A percentile compares a stretch with the other conserved stretches of the same genome.
Evolutionary conservation across 2,329 filamentous ascomycete genomes (phyloP).

Genomic region (Didymella glomerata): DNA sequence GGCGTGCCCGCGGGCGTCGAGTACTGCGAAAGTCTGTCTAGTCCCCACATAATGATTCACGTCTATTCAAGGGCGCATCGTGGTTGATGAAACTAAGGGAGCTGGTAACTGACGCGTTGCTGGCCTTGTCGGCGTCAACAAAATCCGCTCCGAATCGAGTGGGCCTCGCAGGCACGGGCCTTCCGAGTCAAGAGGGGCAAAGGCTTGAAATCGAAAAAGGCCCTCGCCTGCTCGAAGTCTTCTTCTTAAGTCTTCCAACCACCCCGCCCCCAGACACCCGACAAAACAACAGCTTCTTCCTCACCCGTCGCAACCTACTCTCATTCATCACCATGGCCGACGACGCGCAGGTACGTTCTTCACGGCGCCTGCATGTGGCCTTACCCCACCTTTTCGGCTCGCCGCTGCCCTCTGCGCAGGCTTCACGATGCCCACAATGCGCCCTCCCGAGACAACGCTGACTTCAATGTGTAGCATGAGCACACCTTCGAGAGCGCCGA

Average conservation of each 20-base stretch:
- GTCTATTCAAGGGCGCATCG: constrained; percentile 8
- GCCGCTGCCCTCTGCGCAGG: constrained; percentile 42
- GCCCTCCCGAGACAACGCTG: constrained; percentile 12
- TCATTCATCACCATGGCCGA: constrained; percentile 68
- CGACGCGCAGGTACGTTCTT: constrained; percentile 68
- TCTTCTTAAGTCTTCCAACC: constrained; percentile 38
- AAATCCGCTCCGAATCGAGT: background rate
- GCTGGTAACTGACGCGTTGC: background rate
- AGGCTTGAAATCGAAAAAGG: constrained; percentile 37
- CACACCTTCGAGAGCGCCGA: constrained; percentile 90
- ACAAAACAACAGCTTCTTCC: constrained; percentile 42
- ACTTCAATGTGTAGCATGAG: constrained; percentile 57
- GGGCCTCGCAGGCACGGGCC: background rate
- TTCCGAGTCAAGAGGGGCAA: constrained; percentile 1
- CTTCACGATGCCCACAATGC: constrained; percentile 26
- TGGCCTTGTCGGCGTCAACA: constrained; percentile 1
- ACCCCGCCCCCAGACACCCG: constrained; percentile 40
- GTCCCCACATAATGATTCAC: constrained; percentile 72
- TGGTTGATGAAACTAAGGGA: background rate
- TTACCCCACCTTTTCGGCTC: constrained; percentile 51
- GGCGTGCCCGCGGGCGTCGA: constrained; percentile 70
- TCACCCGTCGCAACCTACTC: constrained; percentile 46
- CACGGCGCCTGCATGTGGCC: constrained; percentile 34
- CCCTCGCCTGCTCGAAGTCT: constrained; percentile 35
- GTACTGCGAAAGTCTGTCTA: constrained; percentile 82